Percentiles rank a stretch among this genome's conserved stretches.
Conservation (phyloP, 129 eudicot genomes). For the Flaveria brownii region DNA sequence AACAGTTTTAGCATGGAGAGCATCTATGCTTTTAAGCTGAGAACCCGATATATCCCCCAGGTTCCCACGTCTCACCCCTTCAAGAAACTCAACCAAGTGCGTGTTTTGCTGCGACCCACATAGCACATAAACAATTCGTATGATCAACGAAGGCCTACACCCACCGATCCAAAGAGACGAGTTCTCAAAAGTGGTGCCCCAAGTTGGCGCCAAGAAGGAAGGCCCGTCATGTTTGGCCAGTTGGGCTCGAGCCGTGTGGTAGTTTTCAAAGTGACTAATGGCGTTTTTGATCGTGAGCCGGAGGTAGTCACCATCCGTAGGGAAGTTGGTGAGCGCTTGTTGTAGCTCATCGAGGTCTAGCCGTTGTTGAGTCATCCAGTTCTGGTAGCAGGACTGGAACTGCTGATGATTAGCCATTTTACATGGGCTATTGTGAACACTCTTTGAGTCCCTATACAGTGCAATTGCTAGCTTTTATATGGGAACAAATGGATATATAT, state of each 20-base stretch:
- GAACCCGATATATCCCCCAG: slow-evolving; percentile 36
- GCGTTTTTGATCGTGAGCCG: slow-evolving; percentile 24
- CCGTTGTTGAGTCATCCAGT: slow-evolving; percentile 48
- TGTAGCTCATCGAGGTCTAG: slow-evolving; percentile 44
- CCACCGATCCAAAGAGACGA: slow-evolving; percentile 48
- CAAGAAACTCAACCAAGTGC: slow-evolving; percentile 26
- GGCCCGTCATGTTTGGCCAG: slow-evolving; percentile 42
- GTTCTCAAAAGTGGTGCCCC: slow-evolving; percentile 49
- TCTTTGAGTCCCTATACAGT: background rate
- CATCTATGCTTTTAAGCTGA: slow-evolving; percentile 38
- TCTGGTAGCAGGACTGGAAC: slow-evolving; percentile 20
- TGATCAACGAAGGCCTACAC: slow-evolving; percentile 35
- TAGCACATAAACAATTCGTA: slow-evolving; percentile 31
- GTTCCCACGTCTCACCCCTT: slow-evolving; percentile 34
- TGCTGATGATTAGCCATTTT: background rate
- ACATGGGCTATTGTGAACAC: background rate
- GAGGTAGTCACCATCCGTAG: slow-evolving; percentile 25
- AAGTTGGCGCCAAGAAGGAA: slow-evolving; percentile 41
- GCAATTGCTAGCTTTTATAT: background rate
- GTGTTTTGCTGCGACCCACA: slow-evolving; percentile 35
- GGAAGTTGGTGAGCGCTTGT: slow-evolving; percentile 23
- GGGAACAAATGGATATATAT: background rate
- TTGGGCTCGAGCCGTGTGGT: slow-evolving; percentile 26
- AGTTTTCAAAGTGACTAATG: slow-evolving; percentile 45
- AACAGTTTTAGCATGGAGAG: slow-evolving; percentile 41